Percentiles rank a stretch among this genome's conserved stretches.
These are phyloP conservation scores for Kazachstania psychrophila DNA, from an alignment of 805 yeast species.

Conservation along the genomic window DNA sequence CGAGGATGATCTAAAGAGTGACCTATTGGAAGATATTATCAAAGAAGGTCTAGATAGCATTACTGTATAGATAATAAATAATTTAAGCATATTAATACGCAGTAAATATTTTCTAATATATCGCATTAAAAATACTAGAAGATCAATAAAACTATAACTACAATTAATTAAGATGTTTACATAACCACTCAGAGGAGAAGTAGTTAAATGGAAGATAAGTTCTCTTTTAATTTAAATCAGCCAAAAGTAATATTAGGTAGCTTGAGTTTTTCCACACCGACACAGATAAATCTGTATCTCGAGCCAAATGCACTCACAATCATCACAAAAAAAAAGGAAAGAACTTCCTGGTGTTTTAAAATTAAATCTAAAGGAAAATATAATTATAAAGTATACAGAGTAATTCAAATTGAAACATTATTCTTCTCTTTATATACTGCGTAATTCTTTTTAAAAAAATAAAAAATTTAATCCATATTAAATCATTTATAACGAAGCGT, in stretches of 20 bases:
- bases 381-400: too few relatives aligned
- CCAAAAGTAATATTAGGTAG: conserved; percentile 69
- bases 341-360: conserved; percentile 22
- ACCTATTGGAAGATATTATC: conserved; percentile 34
- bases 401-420: neutral
- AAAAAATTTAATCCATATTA: neutral
- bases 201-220: neutral
- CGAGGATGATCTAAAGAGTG: conserved; percentile 49
- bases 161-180: neutral
- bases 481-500: too few relatives aligned
- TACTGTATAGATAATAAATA: conserved; percentile 7
- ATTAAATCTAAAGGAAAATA: neutral
- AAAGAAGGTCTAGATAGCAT: conserved; percentile 17
- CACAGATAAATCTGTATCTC: conserved; percentile 56
- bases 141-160: neutral
- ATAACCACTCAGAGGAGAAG: neutral
- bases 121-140: too few relatives aligned
- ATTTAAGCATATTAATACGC: neutral
- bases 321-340: conserved; percentile 51
- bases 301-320: conserved; percentile 99
- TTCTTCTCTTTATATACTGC: conserved; percentile 2
- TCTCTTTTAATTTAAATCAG: conserved; percentile 35
- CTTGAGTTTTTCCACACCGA: conserved; percentile 98
- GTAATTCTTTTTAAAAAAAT: neutral
- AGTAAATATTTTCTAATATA: neutral